Percentiles rank a stretch among this genome's conserved stretches.
These are phyloP conservation scores for Nicotiana rustica DNA, from an alignment of 305 asterid genomes.

Conservation along the genomic window DNA sequence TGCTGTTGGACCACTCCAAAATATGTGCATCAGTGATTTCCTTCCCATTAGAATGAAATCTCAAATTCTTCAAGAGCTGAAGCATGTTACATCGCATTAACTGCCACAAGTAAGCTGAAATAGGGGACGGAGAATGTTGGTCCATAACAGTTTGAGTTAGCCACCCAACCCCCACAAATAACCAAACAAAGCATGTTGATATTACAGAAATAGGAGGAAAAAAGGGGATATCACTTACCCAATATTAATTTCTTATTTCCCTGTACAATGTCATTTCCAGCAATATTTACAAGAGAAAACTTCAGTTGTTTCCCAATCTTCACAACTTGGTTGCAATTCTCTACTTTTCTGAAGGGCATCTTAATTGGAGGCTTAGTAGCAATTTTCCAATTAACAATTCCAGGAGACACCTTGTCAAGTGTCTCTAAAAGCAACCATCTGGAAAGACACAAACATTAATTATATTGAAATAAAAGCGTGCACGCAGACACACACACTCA, in stretches of 20 bases:
- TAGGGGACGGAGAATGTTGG: constrained; percentile 17
- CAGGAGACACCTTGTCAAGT: constrained; percentile 79
- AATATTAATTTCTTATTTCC: constrained; percentile 82
- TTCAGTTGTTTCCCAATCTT: constrained; percentile 77
- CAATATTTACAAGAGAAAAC: constrained; percentile 79
- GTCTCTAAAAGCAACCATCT: constrained; percentile 81
- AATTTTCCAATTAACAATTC: constrained; percentile 76
- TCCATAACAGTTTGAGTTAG: neutral
- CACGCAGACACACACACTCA: neutral
- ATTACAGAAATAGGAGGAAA: neutral
- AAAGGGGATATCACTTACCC: constrained; percentile 43
- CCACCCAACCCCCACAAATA: neutral
- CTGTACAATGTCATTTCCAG: constrained; percentile 83
- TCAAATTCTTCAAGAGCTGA: constrained; percentile 75
- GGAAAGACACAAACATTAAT: constrained; percentile 38
- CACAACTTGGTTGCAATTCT: constrained; percentile 84
- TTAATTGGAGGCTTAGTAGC: constrained; percentile 80
- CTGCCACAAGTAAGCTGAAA: constrained; percentile 84
- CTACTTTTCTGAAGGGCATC: constrained; percentile 85
- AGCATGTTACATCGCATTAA: constrained; percentile 82
- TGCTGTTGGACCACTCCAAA: constrained; percentile 73
- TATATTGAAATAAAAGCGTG: constrained; percentile 27
- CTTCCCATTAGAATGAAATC: constrained; percentile 74
- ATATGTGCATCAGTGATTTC: constrained; percentile 75
- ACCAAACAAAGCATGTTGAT: neutral